Evolutionary conservation across 2,329 filamentous ascomycete genomes (phyloP).

Genomic region (Cytospora chrysosperma): DNA sequence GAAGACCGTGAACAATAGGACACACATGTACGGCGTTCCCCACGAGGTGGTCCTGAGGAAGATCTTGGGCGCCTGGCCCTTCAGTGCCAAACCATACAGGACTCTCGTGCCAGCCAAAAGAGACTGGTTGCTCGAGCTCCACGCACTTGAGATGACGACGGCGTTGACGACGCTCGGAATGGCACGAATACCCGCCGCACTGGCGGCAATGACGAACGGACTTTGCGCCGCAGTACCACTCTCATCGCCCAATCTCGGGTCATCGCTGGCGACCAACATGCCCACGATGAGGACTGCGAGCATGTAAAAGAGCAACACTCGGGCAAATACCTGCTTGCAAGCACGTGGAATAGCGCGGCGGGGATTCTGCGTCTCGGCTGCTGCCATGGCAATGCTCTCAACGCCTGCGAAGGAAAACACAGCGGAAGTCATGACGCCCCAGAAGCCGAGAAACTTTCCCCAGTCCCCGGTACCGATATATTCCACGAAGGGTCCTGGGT

Average conservation of each 20-base stretch:
- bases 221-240: constrained; percentile 48
- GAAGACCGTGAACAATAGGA: constrained; percentile 53
- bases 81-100: constrained; percentile 58
- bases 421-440: constrained; percentile 46
- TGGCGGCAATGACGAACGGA: constrained; percentile 72
- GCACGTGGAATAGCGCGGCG: constrained; percentile 43
- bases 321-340: constrained; percentile 60
- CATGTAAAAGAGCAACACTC: constrained; percentile 42
- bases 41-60: constrained; percentile 52
- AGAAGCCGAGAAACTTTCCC: constrained; percentile 64
- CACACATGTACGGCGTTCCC: constrained; percentile 58
- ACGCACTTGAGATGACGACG: constrained; percentile 70
- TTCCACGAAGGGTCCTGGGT: constrained; percentile 65
- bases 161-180: constrained; percentile 75
- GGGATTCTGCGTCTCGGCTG: constrained; percentile 55
- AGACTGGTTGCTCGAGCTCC: constrained; percentile 67
- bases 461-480: constrained; percentile 57
- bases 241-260: constrained; percentile 46
- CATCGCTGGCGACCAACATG: constrained; percentile 57
- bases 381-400: constrained; percentile 55
- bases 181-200: constrained; percentile 63
- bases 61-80: constrained; percentile 56
- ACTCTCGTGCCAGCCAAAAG: constrained; percentile 60
- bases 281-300: constrained; percentile 56
- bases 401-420: constrained; percentile 48